phyloP scores from a whole-genome alignment of 352 stramenopile species.

The Pythium scleroteichum region DNA sequence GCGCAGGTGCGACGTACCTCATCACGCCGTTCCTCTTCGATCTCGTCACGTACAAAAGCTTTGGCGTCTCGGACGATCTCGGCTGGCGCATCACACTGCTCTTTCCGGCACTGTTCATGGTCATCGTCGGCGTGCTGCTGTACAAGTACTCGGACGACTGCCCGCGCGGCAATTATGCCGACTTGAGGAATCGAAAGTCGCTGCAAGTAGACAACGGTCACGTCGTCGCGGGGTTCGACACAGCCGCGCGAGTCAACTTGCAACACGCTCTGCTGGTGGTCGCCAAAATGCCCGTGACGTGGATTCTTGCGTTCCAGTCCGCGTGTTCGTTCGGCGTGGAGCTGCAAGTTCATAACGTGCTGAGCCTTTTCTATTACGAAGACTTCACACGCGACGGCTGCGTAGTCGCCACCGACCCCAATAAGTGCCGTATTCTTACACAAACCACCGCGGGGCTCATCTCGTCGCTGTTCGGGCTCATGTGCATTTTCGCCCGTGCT shows the following conservation, averaged over 20 bases:
- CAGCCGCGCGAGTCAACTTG: slow-evolving; percentile 10
- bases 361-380: slow-evolving; percentile 89
- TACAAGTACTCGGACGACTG: slow-evolving; percentile 89
- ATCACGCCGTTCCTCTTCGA: slow-evolving; percentile 89
- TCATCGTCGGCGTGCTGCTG: slow-evolving; percentile 65
- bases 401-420: slow-evolving; percentile 26
- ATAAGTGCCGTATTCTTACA: slow-evolving; percentile 35
- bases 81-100: slow-evolving; percentile 91
- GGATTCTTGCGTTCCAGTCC: slow-evolving; percentile 93
- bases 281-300: slow-evolving; percentile 64
- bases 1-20: slow-evolving; percentile 87
- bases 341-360: slow-evolving; percentile 94
- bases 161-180: slow-evolving; percentile 90
- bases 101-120: slow-evolving; percentile 85
- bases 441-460: slow-evolving; percentile 69
- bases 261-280: slow-evolving; percentile 38
- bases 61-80: slow-evolving; percentile 55
- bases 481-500: slow-evolving; percentile 92
- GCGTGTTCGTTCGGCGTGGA: slow-evolving; percentile 94
- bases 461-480: slow-evolving; percentile 92
- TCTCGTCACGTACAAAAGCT: slow-evolving; percentile 62
- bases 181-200: slow-evolving; percentile 46
- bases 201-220: background rate
- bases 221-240: too few relatives aligned
- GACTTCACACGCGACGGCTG: slow-evolving; percentile 74